Evolutionary conservation across 176 grass and related monocot species (phyloP).

Genomic region (Tillandsia leiboldiana): DNA sequence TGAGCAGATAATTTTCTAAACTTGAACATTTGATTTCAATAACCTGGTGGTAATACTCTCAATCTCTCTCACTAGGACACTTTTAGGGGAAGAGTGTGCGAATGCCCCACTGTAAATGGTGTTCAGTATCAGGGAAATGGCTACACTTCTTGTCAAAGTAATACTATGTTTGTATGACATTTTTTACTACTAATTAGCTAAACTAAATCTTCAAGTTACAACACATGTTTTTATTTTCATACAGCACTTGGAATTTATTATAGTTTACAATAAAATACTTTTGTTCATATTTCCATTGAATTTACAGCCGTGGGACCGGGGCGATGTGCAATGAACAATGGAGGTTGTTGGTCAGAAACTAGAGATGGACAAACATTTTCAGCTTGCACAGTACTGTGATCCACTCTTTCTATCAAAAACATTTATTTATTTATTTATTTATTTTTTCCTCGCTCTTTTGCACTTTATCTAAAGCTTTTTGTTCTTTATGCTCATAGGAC

Average conservation of each 20-base stretch:
- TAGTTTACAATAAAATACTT: background rate
- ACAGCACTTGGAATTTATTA: background rate
- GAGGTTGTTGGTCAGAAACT: slow-evolving; percentile 67
- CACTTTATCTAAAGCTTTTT: background rate
- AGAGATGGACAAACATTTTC: slow-evolving; percentile 47
- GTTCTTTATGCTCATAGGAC: slow-evolving; percentile 24
- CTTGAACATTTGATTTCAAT: background rate
- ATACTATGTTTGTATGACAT: background rate
- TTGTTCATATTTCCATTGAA: background rate
- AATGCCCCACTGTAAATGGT: slow-evolving; percentile 57
- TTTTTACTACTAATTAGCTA: background rate
- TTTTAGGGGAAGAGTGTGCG: slow-evolving; percentile 69
- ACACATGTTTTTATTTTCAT: too few species aligned
- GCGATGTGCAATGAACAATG: slow-evolving; percentile 66
- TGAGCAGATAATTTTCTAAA: background rate
- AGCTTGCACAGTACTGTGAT: slow-evolving; percentile 54
- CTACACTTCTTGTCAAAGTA: slow-evolving; percentile 67
- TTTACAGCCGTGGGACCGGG: slow-evolving; percentile 65
- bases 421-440: background rate
- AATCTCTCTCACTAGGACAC: slow-evolving; percentile 45
- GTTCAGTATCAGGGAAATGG: slow-evolving; percentile 74
- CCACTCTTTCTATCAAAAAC: background rate
- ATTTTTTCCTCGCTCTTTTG: background rate
- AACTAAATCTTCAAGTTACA: background rate
- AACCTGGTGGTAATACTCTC: background rate